Base-by-base conservation (phyloP, 2,329 filamentous ascomycete species). In the Talaromyces sp. region DNA sequence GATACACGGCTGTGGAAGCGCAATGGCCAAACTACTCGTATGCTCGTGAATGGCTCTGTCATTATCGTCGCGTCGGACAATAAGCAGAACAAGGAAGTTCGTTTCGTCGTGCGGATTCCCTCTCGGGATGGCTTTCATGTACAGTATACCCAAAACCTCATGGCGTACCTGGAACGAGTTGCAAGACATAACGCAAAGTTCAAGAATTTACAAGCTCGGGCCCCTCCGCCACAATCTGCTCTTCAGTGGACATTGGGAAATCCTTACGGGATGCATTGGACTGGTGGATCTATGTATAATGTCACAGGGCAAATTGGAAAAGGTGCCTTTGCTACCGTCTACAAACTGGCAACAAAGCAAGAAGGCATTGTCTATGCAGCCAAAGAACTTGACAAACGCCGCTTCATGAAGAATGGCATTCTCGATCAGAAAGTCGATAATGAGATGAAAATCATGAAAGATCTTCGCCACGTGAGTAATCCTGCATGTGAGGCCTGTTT, bases 371-470 rank as follows among this genome's bases (percentile, higher is more conserved):
- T 93, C 0, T 95, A 89, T 67, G 94, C 94, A 4, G 92, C 91
- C 13, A 99, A 99, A 71, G 91, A 97, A 73, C 83, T 99, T 3
- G 91, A 97, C 73, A 97, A 97, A 76, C 85, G 89, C 54, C 86
- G 87, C 17, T 96, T 97, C 69, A 89, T 96, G 78, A 96, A 96
- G 76, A 94, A 96, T 65, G 92, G 91, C 2, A 80, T 92, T 19
- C 75, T 96, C 21, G 91, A 96, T 67, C 87, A 91, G 64, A 96
- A 95, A 72, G 88, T 97, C 13, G 90, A 97, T 69, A 97, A 95
- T 66, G 94, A 99, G 75, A 93, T 99, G 87, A 89, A 85, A 63
- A 97, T 99, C 66, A 97, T 99, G 91, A 85, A 88, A 67, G 83
- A 81, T 56, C 82, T 97, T 53, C 80, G 86, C 56, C 94, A 99